A percentile compares a stretch with the other conserved stretches of the same genome.
phyloP scores from a whole-genome alignment of 1,139 yeast species.

The Torulaspora pretoriensis region DNA sequence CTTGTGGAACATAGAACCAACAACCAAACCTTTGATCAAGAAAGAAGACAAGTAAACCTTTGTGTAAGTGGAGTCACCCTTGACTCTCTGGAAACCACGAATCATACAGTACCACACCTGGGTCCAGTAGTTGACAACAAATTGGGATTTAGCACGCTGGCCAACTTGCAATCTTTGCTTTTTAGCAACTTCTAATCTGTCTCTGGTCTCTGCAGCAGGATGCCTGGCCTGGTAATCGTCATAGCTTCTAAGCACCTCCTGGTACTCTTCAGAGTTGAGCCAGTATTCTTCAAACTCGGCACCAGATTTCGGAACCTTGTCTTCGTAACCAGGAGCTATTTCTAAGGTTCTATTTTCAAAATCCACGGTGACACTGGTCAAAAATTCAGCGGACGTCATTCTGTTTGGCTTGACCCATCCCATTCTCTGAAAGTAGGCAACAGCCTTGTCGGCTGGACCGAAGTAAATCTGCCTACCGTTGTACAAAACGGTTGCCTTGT shows the following conservation, averaged over 20 bases:
- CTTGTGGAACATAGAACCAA: constrained; percentile 54
- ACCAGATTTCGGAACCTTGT: constrained; percentile 52
- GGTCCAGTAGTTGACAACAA: constrained; percentile 43
- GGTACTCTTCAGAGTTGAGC: constrained; percentile 50
- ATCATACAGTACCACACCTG: constrained; percentile 44
- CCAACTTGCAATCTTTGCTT: constrained; percentile 45
- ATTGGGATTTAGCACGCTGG: constrained; percentile 45
- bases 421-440: constrained; percentile 53
- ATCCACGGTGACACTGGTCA: constrained; percentile 57
- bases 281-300: constrained; percentile 55
- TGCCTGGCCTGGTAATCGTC: constrained; percentile 41
- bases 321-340: constrained; percentile 53
- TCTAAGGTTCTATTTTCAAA: constrained; percentile 35
- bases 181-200: constrained; percentile 40
- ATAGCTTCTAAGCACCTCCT: constrained; percentile 40
- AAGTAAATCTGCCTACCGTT: constrained; percentile 56
- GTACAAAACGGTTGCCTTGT: constrained; percentile 60
- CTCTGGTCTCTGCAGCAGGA: constrained; percentile 41
- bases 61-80: constrained; percentile 53
- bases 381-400: constrained; percentile 62
- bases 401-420: constrained; percentile 59
- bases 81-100: constrained; percentile 54
- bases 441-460: constrained; percentile 54
- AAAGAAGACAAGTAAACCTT: constrained; percentile 48
- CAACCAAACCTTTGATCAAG: constrained; percentile 49